Conservation (phyloP, 768 basidiomycete genomes). For the Pleurotus ostreatus region DNA sequence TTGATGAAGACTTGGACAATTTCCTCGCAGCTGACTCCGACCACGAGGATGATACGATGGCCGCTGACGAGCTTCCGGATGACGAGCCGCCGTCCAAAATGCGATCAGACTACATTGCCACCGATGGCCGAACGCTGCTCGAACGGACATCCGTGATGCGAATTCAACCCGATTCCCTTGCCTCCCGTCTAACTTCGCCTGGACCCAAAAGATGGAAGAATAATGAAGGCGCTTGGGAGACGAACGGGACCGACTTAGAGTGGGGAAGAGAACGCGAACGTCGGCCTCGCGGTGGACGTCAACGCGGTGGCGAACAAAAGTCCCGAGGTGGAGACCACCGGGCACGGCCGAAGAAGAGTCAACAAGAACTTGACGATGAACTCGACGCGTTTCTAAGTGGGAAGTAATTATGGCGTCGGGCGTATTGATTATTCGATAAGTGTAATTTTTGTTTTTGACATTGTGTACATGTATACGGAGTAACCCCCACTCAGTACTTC, state of each 20-base stretch:
- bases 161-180: conserved; percentile 31
- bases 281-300: conserved; percentile 18
- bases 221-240: conserved; percentile 17
- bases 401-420: no score
- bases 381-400: conserved; percentile 71
- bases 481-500: no score
- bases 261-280: conserved; percentile 14
- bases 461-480: no score
- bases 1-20: conserved; percentile 68
- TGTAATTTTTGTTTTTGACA: no score
- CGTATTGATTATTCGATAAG: no score
- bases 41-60: conserved; percentile 14
- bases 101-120: conserved; percentile 60
- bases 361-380: conserved; percentile 80
- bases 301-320: conserved; percentile 20
- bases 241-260: conserved; percentile 7
- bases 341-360: conserved; percentile 50
- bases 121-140: conserved; percentile 47
- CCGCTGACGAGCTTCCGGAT: conserved; percentile 10
- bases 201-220: conserved; percentile 26
- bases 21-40: conserved; percentile 53
- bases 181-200: conserved; percentile 41
- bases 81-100: conserved; percentile 53
- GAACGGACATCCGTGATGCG: conserved; percentile 52
- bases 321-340: conserved; percentile 26